A percentile compares a stretch with the other conserved stretches of the same genome.
Conservation (phyloP, 2,329 filamentous ascomycete species). For the Talaromyces sp. region DNA sequence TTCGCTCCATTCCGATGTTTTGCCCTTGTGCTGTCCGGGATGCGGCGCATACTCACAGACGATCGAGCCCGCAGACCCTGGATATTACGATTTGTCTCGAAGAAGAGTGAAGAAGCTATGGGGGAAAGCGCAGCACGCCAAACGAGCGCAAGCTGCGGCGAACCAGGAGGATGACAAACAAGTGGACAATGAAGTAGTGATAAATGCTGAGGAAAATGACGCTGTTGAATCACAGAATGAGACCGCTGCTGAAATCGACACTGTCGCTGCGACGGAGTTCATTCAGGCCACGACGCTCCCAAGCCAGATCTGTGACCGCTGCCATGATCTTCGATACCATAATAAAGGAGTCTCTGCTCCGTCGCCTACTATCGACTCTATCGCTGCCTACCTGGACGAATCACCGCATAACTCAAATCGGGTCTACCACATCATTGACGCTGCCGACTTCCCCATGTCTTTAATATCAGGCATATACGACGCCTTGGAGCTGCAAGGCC, state of each 20-base stretch:
- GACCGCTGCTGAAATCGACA: constrained; percentile 5
- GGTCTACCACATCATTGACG: constrained; percentile 91
- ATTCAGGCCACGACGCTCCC: constrained; percentile 16
- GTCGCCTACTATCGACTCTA: constrained; percentile 74
- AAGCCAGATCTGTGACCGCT: constrained; percentile 68
- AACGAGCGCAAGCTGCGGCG: background rate
- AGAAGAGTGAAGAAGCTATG: constrained; percentile 33
- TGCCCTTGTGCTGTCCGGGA: constrained; percentile 55
- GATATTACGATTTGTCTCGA: constrained; percentile 51
- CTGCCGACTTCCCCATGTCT: constrained; percentile 95
- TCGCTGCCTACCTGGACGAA: constrained; percentile 78
- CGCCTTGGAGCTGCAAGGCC: constrained; percentile 63
- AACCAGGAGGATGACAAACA: background rate
- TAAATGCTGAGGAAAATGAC: background rate
- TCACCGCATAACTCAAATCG: constrained; percentile 89
- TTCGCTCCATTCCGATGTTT: constrained; percentile 13
- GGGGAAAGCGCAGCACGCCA: constrained; percentile 6
- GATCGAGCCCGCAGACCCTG: constrained; percentile 49
- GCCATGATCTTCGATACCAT: constrained; percentile 76
- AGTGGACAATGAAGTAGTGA: background rate
- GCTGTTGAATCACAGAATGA: constrained; percentile 7
- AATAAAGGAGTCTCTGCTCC: constrained; percentile 64
- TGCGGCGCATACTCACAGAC: constrained; percentile 59
- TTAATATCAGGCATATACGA: constrained; percentile 70
- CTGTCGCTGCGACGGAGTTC: constrained; percentile 16